Evolutionary conservation across 306 rosid species (phyloP).

Genomic region (Quercus ilex): DNA sequence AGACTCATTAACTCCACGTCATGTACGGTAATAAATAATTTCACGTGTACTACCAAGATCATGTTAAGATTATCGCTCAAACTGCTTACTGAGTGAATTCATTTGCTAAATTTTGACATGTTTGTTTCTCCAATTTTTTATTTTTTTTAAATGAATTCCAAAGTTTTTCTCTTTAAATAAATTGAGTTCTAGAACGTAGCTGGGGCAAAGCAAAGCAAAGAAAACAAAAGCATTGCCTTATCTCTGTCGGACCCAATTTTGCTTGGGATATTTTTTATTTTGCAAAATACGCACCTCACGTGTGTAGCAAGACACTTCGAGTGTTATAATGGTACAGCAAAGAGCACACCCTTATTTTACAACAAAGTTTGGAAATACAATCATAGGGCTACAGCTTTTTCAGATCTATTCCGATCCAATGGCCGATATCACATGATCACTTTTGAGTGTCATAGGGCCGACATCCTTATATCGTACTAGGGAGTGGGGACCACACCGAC

Average conservation of each 20-base stretch:
- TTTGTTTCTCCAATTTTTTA: too few species aligned
- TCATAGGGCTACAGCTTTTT: neutral
- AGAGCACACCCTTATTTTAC: neutral
- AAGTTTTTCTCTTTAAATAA: too few species aligned
- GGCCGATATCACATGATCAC: constrained; percentile 11
- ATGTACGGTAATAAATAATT: accelerated
- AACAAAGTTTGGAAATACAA: neutral
- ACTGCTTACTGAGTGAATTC: too few species aligned
- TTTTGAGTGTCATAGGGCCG: neutral
- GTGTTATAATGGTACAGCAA: neutral
- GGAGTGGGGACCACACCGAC: neutral
- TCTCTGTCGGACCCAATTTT: neutral
- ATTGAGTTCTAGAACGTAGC: neutral
- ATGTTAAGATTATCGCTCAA: too few species aligned
- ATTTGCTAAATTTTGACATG: too few species aligned
- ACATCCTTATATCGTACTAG: neutral
- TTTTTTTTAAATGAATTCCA: too few species aligned
- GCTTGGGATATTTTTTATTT: neutral
- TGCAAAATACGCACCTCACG: neutral
- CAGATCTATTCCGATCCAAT: neutral
- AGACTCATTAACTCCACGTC: accelerated
- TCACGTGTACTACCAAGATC: accelerated
- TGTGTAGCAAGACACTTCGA: neutral
- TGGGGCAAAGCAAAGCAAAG: neutral
- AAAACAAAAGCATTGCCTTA: too few species aligned